These are phyloP conservation scores for Chaetomidium leptoderma DNA, from an alignment of 495 filamentous ascomycete genomes.

Conservation along the genomic window DNA sequence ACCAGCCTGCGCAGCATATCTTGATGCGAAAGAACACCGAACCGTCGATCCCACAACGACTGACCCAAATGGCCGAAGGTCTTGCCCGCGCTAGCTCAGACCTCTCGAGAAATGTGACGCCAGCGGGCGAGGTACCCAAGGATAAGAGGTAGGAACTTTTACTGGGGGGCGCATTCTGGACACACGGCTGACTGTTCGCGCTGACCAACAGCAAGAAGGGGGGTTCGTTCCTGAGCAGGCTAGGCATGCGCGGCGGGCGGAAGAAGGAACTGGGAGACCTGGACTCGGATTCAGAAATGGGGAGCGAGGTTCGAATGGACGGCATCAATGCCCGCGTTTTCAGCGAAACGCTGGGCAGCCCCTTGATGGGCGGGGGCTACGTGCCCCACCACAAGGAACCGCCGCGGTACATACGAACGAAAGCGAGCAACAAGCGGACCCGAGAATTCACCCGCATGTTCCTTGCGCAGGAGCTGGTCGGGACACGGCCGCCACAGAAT, in stretches of 20 bases:
- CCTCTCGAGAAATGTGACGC: conserved; percentile 25
- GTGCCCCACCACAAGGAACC: conserved; percentile 86
- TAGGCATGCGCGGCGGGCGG: conserved; percentile 71
- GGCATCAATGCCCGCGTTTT: conserved; percentile 80
- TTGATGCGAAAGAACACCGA: conserved; percentile 77
- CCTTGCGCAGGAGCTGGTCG: conserved; percentile 78
- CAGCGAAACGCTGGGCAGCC: conserved; percentile 50
- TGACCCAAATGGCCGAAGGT: conserved; percentile 43
- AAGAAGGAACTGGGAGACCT: conserved; percentile 55
- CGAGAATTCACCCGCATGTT: conserved; percentile 84
- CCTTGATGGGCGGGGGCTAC: conserved; percentile 69
- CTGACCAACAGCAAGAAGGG: conserved; percentile 58
- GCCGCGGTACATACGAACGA: conserved; percentile 83
- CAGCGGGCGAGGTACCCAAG: conserved; percentile 42
- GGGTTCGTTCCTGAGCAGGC: conserved; percentile 82
- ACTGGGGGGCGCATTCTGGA: background rate
- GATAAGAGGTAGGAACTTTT: conserved; percentile 62
- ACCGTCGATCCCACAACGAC: conserved; percentile 61
- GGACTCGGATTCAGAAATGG: conserved; percentile 67
- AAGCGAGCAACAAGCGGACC: conserved; percentile 73
- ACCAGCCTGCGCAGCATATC: conserved; percentile 53
- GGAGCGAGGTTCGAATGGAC: conserved; percentile 64
- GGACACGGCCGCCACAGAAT: conserved; percentile 33
- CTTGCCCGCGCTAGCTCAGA: conserved; percentile 40
- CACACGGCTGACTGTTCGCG: conserved; percentile 10